Evolutionary conservation across 805 yeast species (phyloP).

Genomic region (Wickerhamomyces hampshirensis): DNA sequence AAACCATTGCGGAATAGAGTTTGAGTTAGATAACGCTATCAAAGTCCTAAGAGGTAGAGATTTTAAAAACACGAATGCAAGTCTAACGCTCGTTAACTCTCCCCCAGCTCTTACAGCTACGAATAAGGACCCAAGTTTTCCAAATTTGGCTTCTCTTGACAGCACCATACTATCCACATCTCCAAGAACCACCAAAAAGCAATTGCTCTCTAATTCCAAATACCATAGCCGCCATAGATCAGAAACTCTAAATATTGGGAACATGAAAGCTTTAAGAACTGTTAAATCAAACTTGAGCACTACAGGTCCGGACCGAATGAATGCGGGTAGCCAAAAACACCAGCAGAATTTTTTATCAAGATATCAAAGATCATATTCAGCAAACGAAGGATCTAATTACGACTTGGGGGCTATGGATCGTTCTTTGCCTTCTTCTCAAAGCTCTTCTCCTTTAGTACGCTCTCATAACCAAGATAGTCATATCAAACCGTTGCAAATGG

Average conservation of each 20-base stretch:
- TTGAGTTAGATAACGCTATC: slow-evolving; percentile 79
- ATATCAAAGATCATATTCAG: slow-evolving; percentile 21
- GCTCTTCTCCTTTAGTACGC: slow-evolving; percentile 10
- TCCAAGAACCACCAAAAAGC: not conserved
- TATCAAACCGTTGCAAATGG: no score
- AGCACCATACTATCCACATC: not conserved
- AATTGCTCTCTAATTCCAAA: not conserved
- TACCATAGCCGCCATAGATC: slow-evolving; percentile 24
- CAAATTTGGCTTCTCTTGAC: not conserved
- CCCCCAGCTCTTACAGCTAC: slow-evolving; percentile 9
- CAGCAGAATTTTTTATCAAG: no score
- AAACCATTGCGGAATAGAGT: slow-evolving; percentile 88
- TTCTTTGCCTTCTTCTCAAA: slow-evolving; percentile 17
- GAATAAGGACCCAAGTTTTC: not conserved
- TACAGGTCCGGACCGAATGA: not conserved
- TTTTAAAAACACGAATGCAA: slow-evolving; percentile 32
- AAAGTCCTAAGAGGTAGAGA: slow-evolving; percentile 58
- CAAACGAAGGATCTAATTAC: slow-evolving; percentile 9
- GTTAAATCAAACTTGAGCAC: slow-evolving; percentile 17
- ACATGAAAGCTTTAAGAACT: slow-evolving; percentile 13
- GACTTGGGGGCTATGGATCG: slow-evolving; percentile 1
- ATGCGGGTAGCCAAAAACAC: no score
- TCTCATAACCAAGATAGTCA: not conserved
- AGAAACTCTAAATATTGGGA: slow-evolving; percentile 18
- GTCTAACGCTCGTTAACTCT: slow-evolving; percentile 20